Conservation (phyloP, 495 filamentous ascomycete species). For the Astrocystis sublimbata region DNA sequence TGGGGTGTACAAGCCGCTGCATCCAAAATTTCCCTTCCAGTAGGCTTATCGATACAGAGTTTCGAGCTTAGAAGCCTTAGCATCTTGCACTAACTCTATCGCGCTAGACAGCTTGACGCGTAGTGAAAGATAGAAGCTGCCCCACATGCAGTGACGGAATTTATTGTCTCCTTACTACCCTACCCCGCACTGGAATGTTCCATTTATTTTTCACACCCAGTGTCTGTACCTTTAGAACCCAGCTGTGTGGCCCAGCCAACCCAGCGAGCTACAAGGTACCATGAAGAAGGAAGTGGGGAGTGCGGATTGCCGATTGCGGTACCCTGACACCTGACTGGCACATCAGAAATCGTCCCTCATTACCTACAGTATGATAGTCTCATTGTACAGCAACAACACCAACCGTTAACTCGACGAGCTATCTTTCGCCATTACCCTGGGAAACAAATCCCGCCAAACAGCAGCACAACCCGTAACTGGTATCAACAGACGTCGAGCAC, state of each 20-base stretch:
- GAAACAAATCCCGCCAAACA: background rate
- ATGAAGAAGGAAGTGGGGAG: background rate
- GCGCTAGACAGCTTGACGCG: too few relatives aligned
- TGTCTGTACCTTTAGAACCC: too few relatives aligned
- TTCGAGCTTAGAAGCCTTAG: background rate
- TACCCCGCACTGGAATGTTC: too few relatives aligned
- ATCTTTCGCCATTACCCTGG: background rate
- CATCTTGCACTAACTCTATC: slow-evolving; percentile 3
- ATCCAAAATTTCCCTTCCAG: slow-evolving; percentile 17
- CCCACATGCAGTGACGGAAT: too few relatives aligned
- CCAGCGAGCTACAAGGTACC: too few relatives aligned
- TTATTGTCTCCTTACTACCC: too few relatives aligned
- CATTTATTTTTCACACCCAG: too few relatives aligned
- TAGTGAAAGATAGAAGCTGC: too few relatives aligned
- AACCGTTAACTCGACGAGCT: background rate
- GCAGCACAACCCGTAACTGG: background rate
- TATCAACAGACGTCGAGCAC: background rate
- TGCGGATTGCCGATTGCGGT: too few relatives aligned
- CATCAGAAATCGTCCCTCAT: background rate
- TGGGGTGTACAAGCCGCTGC: slow-evolving; percentile 14
- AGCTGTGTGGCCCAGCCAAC: too few relatives aligned
- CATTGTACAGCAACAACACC: background rate
- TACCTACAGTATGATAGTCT: too few relatives aligned
- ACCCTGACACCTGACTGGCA: background rate
- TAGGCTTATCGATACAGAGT: slow-evolving; percentile 11